Percentiles rank a stretch among this genome's conserved stretches.
These are phyloP conservation scores for Mycothermus thermophilus DNA, from an alignment of 495 filamentous ascomycete genomes.

Conservation along the genomic window DNA sequence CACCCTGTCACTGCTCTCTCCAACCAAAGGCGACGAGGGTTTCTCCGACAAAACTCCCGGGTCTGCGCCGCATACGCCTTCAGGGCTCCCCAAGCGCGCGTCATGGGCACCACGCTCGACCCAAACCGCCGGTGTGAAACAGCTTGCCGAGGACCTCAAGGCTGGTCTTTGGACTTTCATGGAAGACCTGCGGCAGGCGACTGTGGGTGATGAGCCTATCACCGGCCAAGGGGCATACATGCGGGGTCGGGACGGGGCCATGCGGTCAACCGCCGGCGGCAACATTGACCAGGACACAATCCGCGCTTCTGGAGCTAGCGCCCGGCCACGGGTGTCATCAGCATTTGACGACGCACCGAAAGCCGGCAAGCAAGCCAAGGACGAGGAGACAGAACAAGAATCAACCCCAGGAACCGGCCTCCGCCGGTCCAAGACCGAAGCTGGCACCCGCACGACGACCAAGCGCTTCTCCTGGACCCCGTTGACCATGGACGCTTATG, in stretches of 20 bases:
- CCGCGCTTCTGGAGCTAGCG: slow-evolving; percentile 16
- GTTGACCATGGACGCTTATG: slow-evolving; percentile 34
- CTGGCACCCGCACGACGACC: slow-evolving; percentile 15
- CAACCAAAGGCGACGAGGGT: slow-evolving; percentile 25
- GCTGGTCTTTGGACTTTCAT: slow-evolving; percentile 93
- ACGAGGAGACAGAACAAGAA: background rate
- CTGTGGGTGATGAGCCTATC: slow-evolving; percentile 82
- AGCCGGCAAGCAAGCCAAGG: background rate
- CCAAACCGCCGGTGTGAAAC: slow-evolving; percentile 40
- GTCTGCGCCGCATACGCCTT: slow-evolving; percentile 4
- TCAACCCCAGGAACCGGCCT: slow-evolving; percentile 9
- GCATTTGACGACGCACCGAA: slow-evolving; percentile 15
- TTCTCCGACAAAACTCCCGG: slow-evolving; percentile 15
- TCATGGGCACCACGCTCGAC: slow-evolving; percentile 33
- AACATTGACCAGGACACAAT: slow-evolving; percentile 23
- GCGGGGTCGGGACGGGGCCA: slow-evolving; percentile 21
- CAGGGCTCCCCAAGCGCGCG: slow-evolving; percentile 32
- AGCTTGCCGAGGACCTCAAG: slow-evolving; percentile 80
- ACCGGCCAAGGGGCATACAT: slow-evolving; percentile 37
- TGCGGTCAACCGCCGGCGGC: slow-evolving; percentile 25
- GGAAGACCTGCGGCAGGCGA: slow-evolving; percentile 87
- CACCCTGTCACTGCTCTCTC: slow-evolving; percentile 74
- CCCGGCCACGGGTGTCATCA: slow-evolving; percentile 7
- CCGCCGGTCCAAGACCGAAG: slow-evolving; percentile 18
- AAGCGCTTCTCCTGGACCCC: slow-evolving; percentile 37